Base-by-base conservation (phyloP, 2,329 filamentous ascomycete species). In the Diaporthe helianthi region DNA sequence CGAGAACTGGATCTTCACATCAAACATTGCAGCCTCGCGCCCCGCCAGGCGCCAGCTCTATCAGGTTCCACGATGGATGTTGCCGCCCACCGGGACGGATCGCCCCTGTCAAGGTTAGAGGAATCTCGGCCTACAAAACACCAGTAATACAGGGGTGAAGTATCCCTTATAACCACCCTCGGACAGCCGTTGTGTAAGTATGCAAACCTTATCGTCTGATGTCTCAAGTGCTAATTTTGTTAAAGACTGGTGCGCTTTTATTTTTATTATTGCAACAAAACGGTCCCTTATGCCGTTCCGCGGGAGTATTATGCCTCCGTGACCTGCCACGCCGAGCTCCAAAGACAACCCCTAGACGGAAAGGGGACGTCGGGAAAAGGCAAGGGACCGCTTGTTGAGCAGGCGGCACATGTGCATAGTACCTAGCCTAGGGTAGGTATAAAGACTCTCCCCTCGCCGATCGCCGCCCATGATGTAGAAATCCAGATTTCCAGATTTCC, bases 111-210 rank as follows among this genome's bases (percentile, higher is more conserved):
- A 61, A 61, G 58, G 19, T 41, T 24, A n/a, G 26, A 47, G 47
- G 58, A 47, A 44, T 19, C 58, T 47, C 58, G 58, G 26, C 58
- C 24, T 31, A 47, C 55, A 61, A 61, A 61, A 61, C 58, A 47
- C 58, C 41, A 61, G 3, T 33, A 33, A 61, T 13, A 61, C 58
- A 61, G 26, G 58, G 12, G 58, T 33, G 58, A 33, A 61, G 58
- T 33, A 47, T 61, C 38, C 22, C 41, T 31, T 41, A 17, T 19
- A 26, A 19, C 19, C 19, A 24, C 19, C 26, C 47, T 61, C 58
- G 41, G 58, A 61, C 58, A 47, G 12, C 19, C 58, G 58, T 41
- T 47, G 41, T n/a, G n/a, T n/a, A n/a, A n/a, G n/a, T 33, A 47
- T 61, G 58, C 41, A 61, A 61, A 36, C 33, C 41, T n/a, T 29